Percentiles rank a stretch among this genome's conserved stretches.
Conservation (phyloP, 805 yeast species). For the Zygotorulaspora danielsina region DNA sequence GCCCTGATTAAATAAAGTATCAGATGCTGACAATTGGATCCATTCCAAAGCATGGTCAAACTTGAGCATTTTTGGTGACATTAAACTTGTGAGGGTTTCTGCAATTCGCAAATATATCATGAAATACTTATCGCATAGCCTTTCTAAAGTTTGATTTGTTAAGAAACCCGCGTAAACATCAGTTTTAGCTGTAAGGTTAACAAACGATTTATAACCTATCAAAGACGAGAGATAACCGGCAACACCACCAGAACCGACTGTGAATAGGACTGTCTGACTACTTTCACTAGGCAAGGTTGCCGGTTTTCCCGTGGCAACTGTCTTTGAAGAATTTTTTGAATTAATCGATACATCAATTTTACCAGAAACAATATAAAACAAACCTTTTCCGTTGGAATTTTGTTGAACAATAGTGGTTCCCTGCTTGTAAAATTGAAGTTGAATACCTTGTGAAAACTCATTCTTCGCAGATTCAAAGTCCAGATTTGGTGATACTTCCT, state of each 20-base stretch:
- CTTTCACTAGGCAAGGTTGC: slow-evolving; percentile 13
- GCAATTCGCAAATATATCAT: slow-evolving; percentile 75
- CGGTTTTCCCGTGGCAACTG: slow-evolving; percentile 2
- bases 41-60: slow-evolving; percentile 93
- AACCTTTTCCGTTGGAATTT: slow-evolving; percentile 63
- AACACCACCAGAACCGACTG: slow-evolving; percentile 70
- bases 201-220: slow-evolving; percentile 75
- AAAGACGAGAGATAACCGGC: slow-evolving; percentile 85
- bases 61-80: slow-evolving; percentile 63
- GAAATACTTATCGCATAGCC: slow-evolving; percentile 69
- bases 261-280: slow-evolving; percentile 40
- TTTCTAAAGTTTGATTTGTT: slow-evolving; percentile 57
- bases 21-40: slow-evolving; percentile 89
- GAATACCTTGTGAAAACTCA: slow-evolving; percentile 57
- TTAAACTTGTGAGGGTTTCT: slow-evolving; percentile 57
- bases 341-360: slow-evolving; percentile 49
- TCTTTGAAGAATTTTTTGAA: slow-evolving; percentile 4
- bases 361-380: slow-evolving; percentile 80
- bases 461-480: slow-evolving; percentile 50
- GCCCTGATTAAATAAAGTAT: slow-evolving; percentile 71
- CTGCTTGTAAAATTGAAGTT: slow-evolving; percentile 49
- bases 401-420: slow-evolving; percentile 59
- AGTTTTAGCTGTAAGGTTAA: slow-evolving; percentile 57
- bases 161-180: slow-evolving; percentile 69
- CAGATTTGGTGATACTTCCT: slow-evolving; percentile 25